phyloP scores from a whole-genome alignment of 2,329 filamentous ascomycete species.

The Aschersonia sp. region DNA sequence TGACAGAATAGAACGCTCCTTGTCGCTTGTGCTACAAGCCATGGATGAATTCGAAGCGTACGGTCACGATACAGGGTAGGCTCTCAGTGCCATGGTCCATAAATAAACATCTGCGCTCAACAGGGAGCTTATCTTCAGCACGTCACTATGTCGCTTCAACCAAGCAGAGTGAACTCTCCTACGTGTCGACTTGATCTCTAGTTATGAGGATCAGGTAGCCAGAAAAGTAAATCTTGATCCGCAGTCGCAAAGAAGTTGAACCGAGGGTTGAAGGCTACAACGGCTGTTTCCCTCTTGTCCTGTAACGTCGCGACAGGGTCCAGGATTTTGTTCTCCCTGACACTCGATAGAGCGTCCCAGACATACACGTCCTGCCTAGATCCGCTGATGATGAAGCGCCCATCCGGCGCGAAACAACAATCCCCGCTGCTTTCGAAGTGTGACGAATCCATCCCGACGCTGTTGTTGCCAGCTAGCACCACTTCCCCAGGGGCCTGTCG shows the following conservation, averaged over 20 bases:
- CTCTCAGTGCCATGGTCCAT: too few species aligned
- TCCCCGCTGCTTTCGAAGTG: slow-evolving; percentile 53
- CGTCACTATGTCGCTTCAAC: too few species aligned
- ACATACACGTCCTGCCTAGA: slow-evolving; percentile 59
- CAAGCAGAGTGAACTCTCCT: too few species aligned
- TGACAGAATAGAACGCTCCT: too few species aligned
- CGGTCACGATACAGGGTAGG: not conserved
- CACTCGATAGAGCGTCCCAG: slow-evolving; percentile 62
- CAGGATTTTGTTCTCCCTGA: slow-evolving; percentile 41
- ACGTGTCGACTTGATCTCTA: not conserved
- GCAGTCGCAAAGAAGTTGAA: slow-evolving; percentile 87
- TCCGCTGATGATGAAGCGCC: slow-evolving; percentile 77
- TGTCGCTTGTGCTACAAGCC: too few species aligned
- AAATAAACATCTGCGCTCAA: too few species aligned
- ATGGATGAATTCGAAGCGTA: not conserved
- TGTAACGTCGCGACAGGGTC: slow-evolving; percentile 50
- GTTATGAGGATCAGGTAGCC: slow-evolving; percentile 52
- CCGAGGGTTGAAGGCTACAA: slow-evolving; percentile 78
- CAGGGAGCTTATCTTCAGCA: too few species aligned
- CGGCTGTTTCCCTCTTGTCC: slow-evolving; percentile 52
- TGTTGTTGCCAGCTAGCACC: slow-evolving; percentile 8
- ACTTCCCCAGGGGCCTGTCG: slow-evolving; percentile 40
- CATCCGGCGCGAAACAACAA: slow-evolving; percentile 80
- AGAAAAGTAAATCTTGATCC: slow-evolving; percentile 70
- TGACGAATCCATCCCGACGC: slow-evolving; percentile 18